Conservation (phyloP, 2,329 filamentous ascomycete genomes). For the Tympanopsis confertula region DNA sequence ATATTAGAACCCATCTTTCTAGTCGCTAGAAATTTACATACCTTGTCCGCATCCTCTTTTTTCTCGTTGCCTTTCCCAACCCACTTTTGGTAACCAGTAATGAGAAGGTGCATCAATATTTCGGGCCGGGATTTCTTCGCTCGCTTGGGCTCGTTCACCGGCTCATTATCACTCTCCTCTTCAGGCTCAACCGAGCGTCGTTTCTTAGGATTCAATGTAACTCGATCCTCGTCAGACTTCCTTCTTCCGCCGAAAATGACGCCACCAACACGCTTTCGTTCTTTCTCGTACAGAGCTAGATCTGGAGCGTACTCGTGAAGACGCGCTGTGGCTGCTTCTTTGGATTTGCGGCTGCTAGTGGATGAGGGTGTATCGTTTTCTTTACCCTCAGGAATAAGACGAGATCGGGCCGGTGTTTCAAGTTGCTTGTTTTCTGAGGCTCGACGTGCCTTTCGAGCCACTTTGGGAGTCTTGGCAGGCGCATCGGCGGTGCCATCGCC, state of each 20-base stretch:
- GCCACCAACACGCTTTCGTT: conserved; percentile 63
- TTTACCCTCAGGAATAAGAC: conserved; percentile 66
- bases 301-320: conserved; percentile 72
- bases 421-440: conserved; percentile 26
- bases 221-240: conserved; percentile 45
- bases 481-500: too few species aligned
- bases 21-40: too few species aligned
- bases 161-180: conserved; percentile 21
- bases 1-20: too few species aligned
- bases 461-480: neutral
- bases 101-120: conserved; percentile 60
- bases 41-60: conserved; percentile 71
- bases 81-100: conserved; percentile 72
- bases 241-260: conserved; percentile 41
- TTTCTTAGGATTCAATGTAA: conserved; percentile 35
- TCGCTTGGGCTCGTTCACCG: conserved; percentile 33
- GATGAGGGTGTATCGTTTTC: conserved; percentile 59
- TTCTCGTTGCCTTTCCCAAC: conserved; percentile 67
- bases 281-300: conserved; percentile 83
- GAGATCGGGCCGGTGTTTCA: conserved; percentile 35
- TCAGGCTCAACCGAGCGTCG: conserved; percentile 22
- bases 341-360: conserved; percentile 74
- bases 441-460: neutral
- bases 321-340: conserved; percentile 67
- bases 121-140: conserved; percentile 50